These are phyloP conservation scores for Aspergillus phoenicis DNA, from an alignment of 2,329 filamentous ascomycete species.

Conservation along the genomic window DNA sequence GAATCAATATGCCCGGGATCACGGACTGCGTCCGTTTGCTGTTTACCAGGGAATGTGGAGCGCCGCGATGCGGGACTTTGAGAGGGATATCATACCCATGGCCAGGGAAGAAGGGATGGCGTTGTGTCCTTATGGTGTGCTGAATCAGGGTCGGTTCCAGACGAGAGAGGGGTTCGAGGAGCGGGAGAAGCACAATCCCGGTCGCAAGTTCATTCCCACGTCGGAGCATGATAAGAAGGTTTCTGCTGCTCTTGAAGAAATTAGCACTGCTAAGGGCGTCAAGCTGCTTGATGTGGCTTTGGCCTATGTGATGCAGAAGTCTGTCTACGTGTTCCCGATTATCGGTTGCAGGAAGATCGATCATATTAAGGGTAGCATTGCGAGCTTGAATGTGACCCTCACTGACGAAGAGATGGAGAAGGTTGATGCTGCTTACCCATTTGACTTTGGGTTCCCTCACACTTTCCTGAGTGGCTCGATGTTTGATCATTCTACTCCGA, in stretches of 20 bases:
- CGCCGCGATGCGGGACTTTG: constrained; percentile 64
- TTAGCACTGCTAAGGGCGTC: constrained; percentile 2
- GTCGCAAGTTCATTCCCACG: constrained; percentile 23
- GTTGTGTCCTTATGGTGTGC: constrained; percentile 55
- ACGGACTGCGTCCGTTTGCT: constrained; percentile 69
- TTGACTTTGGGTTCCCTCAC: constrained; percentile 52
- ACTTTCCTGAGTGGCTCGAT: constrained; percentile 15
- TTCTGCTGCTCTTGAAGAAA: constrained; percentile 15
- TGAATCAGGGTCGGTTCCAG: constrained; percentile 42
- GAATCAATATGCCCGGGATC: constrained; percentile 63
- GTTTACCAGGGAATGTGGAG: constrained; percentile 71
- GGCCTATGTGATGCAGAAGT: constrained; percentile 53
- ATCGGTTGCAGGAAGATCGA: constrained; percentile 54
- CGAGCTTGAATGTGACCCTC: constrained; percentile 54
- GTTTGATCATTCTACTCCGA: not conserved
- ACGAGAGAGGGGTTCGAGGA: constrained; percentile 35
- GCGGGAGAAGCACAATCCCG: constrained; percentile 26
- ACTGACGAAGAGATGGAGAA: constrained; percentile 56
- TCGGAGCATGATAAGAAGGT: constrained; percentile 19
- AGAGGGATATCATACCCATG: constrained; percentile 72
- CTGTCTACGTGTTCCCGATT: constrained; percentile 57
- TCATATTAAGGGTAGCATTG: constrained; percentile 57
- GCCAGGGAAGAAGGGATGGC: constrained; percentile 63
- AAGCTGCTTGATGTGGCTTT: constrained; percentile 41
- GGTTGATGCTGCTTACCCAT: constrained; percentile 50